Base-by-base conservation (phyloP, 352 stramenopile species). In the Blastocystis sp. region DNA sequence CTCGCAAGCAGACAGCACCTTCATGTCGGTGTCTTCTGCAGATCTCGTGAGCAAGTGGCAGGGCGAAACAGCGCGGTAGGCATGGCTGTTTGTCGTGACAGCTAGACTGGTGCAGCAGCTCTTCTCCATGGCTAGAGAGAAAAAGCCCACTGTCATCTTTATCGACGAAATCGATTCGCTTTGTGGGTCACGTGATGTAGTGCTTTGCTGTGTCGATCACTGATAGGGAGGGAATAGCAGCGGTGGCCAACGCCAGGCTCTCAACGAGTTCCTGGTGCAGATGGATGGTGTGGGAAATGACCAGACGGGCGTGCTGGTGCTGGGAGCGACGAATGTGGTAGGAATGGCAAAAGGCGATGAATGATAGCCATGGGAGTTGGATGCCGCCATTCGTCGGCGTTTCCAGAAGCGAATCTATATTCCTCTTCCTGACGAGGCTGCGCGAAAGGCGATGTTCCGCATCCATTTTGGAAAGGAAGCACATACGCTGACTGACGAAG, bases 31-130 rank as follows among this genome's bases (percentile, higher is more conserved):
- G 0, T 98, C 95, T 34, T 98, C 96, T n/a, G 96, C 96, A 4
- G 97, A 98, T 90, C 92, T 99, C 15, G 96, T 98, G 64, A 97
- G 94, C 66, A 99, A 99, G 92, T 99, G 96, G 94, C 93, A 98
- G 90, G 97, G 97, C 43, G 97, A 99, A 91, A 97, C 95, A 20
- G 76, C 76, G 37, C 59, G 76, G 76, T 87, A 43, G 70, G 93
- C 95, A 93, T 94, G 95, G 93, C 95, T 91, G 18, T 90, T 82
- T 34, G 11, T 45, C 39, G 2, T 87, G 91, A 94, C 87, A 92
- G 75, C 11, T 92, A 97, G 91, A 70, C 92, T 99, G 50, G 97
- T 99, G 53, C 96, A 98, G 87, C 98, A 98, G 79, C 92, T 99
- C 13, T 99, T 99, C 91, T 95, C 98, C 79, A 97, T 99, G 94